phyloP scores from a whole-genome alignment of 306 rosid genomes.

The Gynostemma pentaphyllum region DNA sequence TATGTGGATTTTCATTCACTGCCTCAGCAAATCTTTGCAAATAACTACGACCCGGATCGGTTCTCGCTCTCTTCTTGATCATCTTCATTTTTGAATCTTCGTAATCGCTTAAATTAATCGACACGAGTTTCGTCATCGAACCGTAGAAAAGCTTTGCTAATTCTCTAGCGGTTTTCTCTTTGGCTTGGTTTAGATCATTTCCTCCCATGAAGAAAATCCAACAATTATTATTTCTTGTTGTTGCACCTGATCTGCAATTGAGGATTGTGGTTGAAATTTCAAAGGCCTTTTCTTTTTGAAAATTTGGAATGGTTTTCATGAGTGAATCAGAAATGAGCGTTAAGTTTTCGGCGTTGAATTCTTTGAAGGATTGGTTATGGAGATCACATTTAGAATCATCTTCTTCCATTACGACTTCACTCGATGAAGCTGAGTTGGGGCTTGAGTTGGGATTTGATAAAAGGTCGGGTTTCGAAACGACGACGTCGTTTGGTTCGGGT shows the following conservation, averaged over 20 bases:
- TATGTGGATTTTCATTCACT: slow-evolving; percentile 62
- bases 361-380: slow-evolving; percentile 34
- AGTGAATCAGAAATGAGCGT: slow-evolving; percentile 6
- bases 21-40: slow-evolving; percentile 64
- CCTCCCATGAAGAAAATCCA: slow-evolving; percentile 53
- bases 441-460: slow-evolving; percentile 82
- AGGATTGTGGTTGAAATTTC: slow-evolving; percentile 54
- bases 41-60: slow-evolving; percentile 36
- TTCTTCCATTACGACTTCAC: slow-evolving; percentile 35
- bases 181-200: slow-evolving; percentile 28
- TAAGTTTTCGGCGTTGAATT: slow-evolving; percentile 36
- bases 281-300: slow-evolving; percentile 29
- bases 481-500: slow-evolving; percentile 23
- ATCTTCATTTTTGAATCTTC: slow-evolving; percentile 17
- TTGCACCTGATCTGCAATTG: slow-evolving; percentile 40
- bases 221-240: slow-evolving; percentile 28
- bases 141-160: slow-evolving; percentile 67
- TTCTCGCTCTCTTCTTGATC: slow-evolving; percentile 43
- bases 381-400: slow-evolving; percentile 14
- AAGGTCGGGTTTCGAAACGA: slow-evolving; percentile 70
- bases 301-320: slow-evolving; percentile 40
- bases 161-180: slow-evolving; percentile 59
- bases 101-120: slow-evolving; percentile 35
- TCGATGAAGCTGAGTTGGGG: slow-evolving; percentile 86
- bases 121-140: slow-evolving; percentile 36